Evolutionary conservation across 2,329 filamentous ascomycete species (phyloP).

Genomic region (Sporothrix variecibatus): DNA sequence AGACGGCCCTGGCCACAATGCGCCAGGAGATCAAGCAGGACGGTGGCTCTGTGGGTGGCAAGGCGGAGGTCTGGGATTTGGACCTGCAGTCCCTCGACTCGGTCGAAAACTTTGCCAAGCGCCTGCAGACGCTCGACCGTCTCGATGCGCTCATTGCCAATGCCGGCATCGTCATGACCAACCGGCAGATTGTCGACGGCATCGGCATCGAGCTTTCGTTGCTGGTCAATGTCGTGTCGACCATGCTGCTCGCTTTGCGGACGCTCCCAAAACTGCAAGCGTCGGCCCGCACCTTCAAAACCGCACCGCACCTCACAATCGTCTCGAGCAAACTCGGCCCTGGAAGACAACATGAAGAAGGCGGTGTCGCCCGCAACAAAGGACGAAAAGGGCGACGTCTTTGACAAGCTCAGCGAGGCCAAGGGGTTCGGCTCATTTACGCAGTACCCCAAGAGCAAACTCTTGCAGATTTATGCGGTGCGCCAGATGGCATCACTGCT

Average conservation of each 20-base stretch:
- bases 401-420: neutral
- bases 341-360: conserved; percentile 20
- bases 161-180: conserved; percentile 42
- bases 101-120: conserved; percentile 14
- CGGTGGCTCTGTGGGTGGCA: neutral
- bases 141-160: conserved; percentile 50
- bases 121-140: conserved; percentile 25
- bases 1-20: conserved; percentile 41
- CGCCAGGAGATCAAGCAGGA: conserved; percentile 23
- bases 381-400: neutral
- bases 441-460: conserved; percentile 40
- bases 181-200: conserved; percentile 43
- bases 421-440: conserved; percentile 35
- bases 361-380: neutral
- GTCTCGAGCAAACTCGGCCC: conserved; percentile 34
- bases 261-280: conserved; percentile 54
- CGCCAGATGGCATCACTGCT: conserved; percentile 36
- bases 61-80: conserved; percentile 25
- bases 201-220: conserved; percentile 47
- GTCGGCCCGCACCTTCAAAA: conserved; percentile 35
- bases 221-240: conserved; percentile 56
- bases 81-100: conserved; percentile 26
- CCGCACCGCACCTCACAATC: conserved; percentile 36
- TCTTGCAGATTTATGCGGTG: conserved; percentile 28
- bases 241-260: conserved; percentile 51